Evolutionary conservation across 1,284 basidiomycete species (phyloP).

Genomic region (Tilletia setariae): DNA sequence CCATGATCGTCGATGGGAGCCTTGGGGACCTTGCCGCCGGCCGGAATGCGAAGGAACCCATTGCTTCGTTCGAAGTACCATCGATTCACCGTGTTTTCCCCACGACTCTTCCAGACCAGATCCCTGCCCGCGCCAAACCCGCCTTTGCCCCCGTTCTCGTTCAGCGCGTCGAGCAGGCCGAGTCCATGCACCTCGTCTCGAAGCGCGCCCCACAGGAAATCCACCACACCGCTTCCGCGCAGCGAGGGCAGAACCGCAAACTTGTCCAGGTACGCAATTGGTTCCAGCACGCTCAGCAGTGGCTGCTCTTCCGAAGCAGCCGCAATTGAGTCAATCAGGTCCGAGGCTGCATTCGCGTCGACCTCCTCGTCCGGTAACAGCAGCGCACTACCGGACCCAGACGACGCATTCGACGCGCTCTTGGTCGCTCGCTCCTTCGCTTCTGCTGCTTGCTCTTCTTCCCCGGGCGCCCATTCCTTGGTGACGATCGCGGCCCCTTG

Average conservation of each 20-base stretch:
- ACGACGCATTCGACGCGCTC: neutral
- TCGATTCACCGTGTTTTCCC: constrained; percentile 93
- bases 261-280: constrained; percentile 93
- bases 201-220: constrained; percentile 97
- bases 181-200: constrained; percentile 98
- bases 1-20: neutral
- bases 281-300: no score
- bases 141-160: constrained; percentile 78
- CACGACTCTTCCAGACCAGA: constrained; percentile 88
- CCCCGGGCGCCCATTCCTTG: constrained; percentile 62
- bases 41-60: constrained; percentile 73
- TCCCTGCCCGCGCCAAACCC: constrained; percentile 87
- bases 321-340: neutral
- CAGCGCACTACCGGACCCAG: neutral
- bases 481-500: constrained; percentile 93
- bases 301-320: neutral
- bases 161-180: constrained; percentile 86
- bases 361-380: neutral
- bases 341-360: neutral
- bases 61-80: constrained; percentile 98
- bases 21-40: constrained; percentile 31
- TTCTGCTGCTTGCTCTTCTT: constrained; percentile 24
- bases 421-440: neutral
- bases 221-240: constrained; percentile 97
- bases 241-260: constrained; percentile 91